Base-by-base conservation (phyloP, 768 basidiomycete genomes). In the Pilatotrama ljubarskyi region DNA sequence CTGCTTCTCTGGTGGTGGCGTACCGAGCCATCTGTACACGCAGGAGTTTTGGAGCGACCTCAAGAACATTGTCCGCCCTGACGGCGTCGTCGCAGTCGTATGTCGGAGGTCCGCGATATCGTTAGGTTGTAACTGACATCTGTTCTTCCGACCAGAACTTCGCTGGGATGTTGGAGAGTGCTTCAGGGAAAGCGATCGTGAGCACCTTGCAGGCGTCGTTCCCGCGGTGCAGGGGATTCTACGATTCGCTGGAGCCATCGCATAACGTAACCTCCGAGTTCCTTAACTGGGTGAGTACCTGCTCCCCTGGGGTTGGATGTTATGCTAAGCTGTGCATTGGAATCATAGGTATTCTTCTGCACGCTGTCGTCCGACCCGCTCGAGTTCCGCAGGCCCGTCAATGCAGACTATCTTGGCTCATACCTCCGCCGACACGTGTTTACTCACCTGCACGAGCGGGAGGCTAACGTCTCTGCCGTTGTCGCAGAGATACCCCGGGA, bases 261-360 rank as follows among this genome's bases (percentile, higher is more conserved):
- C 22, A 44, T 2, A 52, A 56, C 37, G 6, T 84, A 7, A 66
- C 76, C 0, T 77, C 81, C 18, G 81, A 86, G 47, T 84, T 90
- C 69, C 75, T 87, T 53, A 95, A 95, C 70, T 82, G 93, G 78
- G 93, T 93, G 60, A 51, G 81, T 75, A n/a, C n/a, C n/a, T n/a
- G n/a, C n/a, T n/a, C n/a, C n/a, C n/a, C n/a, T n/a, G n/a, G n/a
- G n/a, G n/a, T n/a, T n/a, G n/a, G n/a, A n/a, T n/a, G n/a, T n/a
- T n/a, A n/a, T n/a, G n/a, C n/a, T n/a, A n/a, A n/a, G n/a, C n/a
- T n/a, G n/a, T n/a, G n/a, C n/a, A n/a, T n/a, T n/a, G n/a, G n/a
- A n/a, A n/a, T n/a, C n/a, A n/a, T n/a, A 95, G 94, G 88, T 93
- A 15, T 82, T 94, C 67, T 88, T 96, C 75, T 96, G 95, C 72